These are phyloP conservation scores for Anisodus tanguticus DNA, from an alignment of 257 asterid genomes.

Conservation along the genomic window DNA sequence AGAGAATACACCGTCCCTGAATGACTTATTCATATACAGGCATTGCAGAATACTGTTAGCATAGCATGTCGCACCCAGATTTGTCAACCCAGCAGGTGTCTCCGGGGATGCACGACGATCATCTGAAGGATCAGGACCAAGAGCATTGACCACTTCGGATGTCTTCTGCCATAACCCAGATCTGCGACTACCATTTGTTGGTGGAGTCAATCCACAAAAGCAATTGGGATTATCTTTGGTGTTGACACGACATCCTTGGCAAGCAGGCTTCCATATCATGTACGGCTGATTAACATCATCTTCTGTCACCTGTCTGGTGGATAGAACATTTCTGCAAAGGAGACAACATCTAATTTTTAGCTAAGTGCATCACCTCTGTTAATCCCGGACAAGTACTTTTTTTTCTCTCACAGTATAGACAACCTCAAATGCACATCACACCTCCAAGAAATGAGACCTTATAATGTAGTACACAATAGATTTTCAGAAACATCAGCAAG, in stretches of 20 bases:
- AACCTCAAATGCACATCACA: not conserved
- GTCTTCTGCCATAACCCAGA: slow-evolving; percentile 94
- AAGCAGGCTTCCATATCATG: slow-evolving; percentile 81
- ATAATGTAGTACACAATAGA: not conserved
- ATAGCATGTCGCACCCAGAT: slow-evolving; percentile 98
- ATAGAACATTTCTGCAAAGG: slow-evolving; percentile 68
- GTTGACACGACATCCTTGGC: slow-evolving; percentile 95
- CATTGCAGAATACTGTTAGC: slow-evolving; percentile 97
- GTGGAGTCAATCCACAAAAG: slow-evolving; percentile 91
- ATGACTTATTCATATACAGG: slow-evolving; percentile 83
- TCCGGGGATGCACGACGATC: slow-evolving; percentile 74
- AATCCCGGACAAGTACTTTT: not conserved
- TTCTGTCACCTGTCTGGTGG: slow-evolving; percentile 60
- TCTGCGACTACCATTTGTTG: slow-evolving; percentile 81
- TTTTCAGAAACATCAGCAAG: slow-evolving; percentile 13
- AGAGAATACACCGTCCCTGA: slow-evolving; percentile 87
- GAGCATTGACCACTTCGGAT: slow-evolving; percentile 73
- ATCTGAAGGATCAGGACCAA: slow-evolving; percentile 80
- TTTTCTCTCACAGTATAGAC: not conserved
- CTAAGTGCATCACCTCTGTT: not conserved
- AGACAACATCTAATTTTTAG: not conserved
- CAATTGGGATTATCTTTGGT: slow-evolving; percentile 97
- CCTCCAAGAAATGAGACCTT: not conserved
- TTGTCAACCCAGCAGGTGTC: slow-evolving; percentile 96
- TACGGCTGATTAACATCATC: slow-evolving; percentile 80